Evolutionary conservation across 768 basidiomycete species (phyloP), one percentile per base, ranked within the genome.

Genomic region (Phaeotremella skinneri): DNA sequence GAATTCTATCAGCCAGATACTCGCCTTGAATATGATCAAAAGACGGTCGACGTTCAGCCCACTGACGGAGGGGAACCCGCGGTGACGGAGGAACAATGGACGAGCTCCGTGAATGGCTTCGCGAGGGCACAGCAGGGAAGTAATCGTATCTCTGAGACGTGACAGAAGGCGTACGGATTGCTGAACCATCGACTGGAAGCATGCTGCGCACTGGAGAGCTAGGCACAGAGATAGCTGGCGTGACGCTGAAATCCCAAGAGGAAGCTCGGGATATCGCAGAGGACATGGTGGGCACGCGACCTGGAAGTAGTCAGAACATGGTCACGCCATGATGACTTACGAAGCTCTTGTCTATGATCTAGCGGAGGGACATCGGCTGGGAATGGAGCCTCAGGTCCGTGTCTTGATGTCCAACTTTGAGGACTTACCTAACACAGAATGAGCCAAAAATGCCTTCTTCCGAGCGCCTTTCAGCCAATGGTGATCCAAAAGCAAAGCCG

Each of bases 381-480:
- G 3, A 48, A 3, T 3, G 6, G 11, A 41, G 4, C 4, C 16
- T 32, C 7, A 49, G 0, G 3, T 49, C 32, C 16, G 25, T 31
- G 25, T 7, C n/a, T n/a, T 21, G 39, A 43, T 23, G 11, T 23
- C 16, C 17, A 34, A 7, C 34, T 37, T 37, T 37, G 34, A 27
- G 20, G 11, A 61, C 68, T 53, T 41, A 69, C 69, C 27, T 16
- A 97, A 77, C 61, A 96, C 85, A 20, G 86, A 81, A 54, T 83
- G 82, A 27, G 91, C 86, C 17, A 97, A 83, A 77, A 86, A 88
- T 3, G 82, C 81, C 70, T 86, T 87, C 79, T 86, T 88, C 80
- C 89, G 91, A 3, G 90, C 84, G 26, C 77, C 78, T 73, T 82
- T 88, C 79, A 97, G 90, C 75, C 93, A 91, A 1, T 84, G 81